A percentile compares a stretch with the other conserved stretches of the same genome.
These are phyloP conservation scores for Quercus tomentella DNA, from an alignment of 331 rosid genomes.

Conservation along the genomic window DNA sequence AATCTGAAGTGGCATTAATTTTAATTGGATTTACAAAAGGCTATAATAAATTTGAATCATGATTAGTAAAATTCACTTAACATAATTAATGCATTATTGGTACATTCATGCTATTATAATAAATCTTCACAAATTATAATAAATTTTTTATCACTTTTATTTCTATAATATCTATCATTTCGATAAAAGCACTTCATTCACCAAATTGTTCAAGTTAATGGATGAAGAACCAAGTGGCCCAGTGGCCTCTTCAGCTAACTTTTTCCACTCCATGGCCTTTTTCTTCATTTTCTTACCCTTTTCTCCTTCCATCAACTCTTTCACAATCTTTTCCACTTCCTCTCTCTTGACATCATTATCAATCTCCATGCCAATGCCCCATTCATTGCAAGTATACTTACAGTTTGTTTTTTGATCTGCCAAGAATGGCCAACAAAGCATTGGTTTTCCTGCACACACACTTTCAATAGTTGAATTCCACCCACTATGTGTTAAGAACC, in stretches of 20 bases:
- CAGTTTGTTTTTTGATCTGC: background rate
- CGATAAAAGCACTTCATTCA: background rate
- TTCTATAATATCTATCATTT: background rate
- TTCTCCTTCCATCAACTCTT: slow-evolving; percentile 6
- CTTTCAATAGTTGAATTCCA: slow-evolving; percentile 19
- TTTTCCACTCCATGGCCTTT: slow-evolving; percentile 1
- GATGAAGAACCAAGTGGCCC: slow-evolving; percentile 7
- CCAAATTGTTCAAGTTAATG: background rate
- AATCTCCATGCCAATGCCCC: slow-evolving; percentile 12
- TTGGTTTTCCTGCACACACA: background rate
- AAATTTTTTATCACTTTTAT: background rate
- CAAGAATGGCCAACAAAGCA: slow-evolving; percentile 12
- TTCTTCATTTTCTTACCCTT: slow-evolving; percentile 4
- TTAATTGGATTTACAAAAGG: no score
- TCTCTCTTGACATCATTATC: slow-evolving; percentile 7
- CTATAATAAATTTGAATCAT: no score
- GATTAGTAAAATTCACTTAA: no score
- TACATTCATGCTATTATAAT: no score
- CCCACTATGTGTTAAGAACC: slow-evolving; percentile 9
- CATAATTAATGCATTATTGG: no score
- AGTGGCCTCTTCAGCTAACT: background rate
- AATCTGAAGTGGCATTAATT: no score
- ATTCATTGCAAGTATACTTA: background rate
- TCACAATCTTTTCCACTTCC: background rate
- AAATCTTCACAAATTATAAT: background rate